Conservation (phyloP, 345 rosid species). For the Raphanus raphanistrum region DNA sequence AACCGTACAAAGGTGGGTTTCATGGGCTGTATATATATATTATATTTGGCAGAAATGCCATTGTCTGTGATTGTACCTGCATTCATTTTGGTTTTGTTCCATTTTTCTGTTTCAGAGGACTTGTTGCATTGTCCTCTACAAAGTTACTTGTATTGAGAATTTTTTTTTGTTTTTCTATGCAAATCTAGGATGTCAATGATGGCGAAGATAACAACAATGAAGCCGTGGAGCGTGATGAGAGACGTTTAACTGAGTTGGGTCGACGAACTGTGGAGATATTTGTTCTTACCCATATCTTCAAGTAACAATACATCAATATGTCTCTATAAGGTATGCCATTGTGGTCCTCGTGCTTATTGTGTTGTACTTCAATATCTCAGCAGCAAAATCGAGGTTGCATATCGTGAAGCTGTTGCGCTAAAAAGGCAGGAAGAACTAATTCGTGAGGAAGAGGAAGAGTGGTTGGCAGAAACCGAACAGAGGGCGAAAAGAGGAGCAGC, state of each 20-base stretch:
- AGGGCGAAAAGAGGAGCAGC: slow-evolving; percentile 72
- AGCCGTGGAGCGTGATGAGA: slow-evolving; percentile 80
- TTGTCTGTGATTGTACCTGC: neutral
- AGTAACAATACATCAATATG: slow-evolving; percentile 45
- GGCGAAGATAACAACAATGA: slow-evolving; percentile 84
- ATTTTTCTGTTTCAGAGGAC: neutral
- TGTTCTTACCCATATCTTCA: slow-evolving; percentile 90
- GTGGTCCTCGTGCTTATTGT: slow-evolving; percentile 3
- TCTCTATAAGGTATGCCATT: neutral
- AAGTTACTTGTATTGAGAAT: slow-evolving; percentile 2
- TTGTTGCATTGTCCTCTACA: neutral
- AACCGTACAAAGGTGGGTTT: slow-evolving; percentile 80
- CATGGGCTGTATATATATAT: neutral
- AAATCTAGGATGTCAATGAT: slow-evolving; percentile 72
- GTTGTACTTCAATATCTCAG: slow-evolving; percentile 42
- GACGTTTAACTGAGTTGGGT: slow-evolving; percentile 88
- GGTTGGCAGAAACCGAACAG: slow-evolving; percentile 86
- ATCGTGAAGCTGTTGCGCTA: slow-evolving; percentile 95
- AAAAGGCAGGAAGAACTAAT: slow-evolving; percentile 97
- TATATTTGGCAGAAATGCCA: neutral
- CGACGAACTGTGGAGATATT: slow-evolving; percentile 91
- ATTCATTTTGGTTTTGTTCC: neutral
- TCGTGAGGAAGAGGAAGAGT: slow-evolving; percentile 95
- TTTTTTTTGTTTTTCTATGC: slow-evolving; percentile 6
- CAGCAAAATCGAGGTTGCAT: slow-evolving; percentile 89